phyloP scores from a whole-genome alignment of 495 filamentous ascomycete genomes.

The Tuber borchii region DNA sequence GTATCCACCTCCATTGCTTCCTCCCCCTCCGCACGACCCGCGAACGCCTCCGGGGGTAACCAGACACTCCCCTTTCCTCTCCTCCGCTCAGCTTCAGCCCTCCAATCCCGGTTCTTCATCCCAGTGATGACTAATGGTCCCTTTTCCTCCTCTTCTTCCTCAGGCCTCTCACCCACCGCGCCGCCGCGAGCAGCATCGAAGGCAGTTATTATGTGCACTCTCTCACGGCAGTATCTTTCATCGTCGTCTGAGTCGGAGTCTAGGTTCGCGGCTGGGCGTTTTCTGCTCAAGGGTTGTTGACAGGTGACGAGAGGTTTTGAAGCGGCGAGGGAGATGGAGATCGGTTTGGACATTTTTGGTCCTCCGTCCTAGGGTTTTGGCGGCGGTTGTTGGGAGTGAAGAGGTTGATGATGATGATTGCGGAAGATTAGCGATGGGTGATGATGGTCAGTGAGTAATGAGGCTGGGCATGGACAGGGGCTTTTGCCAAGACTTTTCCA shows the following conservation, averaged over 20 bases:
- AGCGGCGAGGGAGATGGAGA: slow-evolving; percentile 44
- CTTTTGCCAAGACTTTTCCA: not conserved
- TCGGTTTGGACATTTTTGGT: not conserved
- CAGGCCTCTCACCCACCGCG: slow-evolving; percentile 47
- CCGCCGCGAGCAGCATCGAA: slow-evolving; percentile 56
- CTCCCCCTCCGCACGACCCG: not conserved
- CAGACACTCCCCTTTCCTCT: slow-evolving; percentile 30
- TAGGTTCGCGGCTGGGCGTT: slow-evolving; percentile 43
- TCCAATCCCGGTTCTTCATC: slow-evolving; percentile 66
- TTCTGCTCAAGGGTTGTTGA: slow-evolving; percentile 29
- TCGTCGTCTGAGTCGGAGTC: slow-evolving; percentile 51
- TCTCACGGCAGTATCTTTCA: slow-evolving; percentile 24
- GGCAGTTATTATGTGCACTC: slow-evolving; percentile 52
- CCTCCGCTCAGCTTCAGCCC: slow-evolving; percentile 49
- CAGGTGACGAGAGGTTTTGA: slow-evolving; percentile 29
- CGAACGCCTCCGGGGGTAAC: slow-evolving; percentile 37
- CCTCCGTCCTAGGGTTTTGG: not conserved
- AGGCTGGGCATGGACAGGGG: not conserved
- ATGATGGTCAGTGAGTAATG: not conserved
- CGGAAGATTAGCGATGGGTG: not conserved
- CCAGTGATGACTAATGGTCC: slow-evolving; percentile 58
- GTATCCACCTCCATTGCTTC: slow-evolving; percentile 44
- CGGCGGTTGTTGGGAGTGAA: not conserved
- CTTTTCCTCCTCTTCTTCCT: slow-evolving; percentile 41
- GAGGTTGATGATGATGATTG: not conserved